Evolutionary conservation across 2,329 filamentous ascomycete genomes (phyloP).

Genomic region (Clarireedia monteithiana): DNA sequence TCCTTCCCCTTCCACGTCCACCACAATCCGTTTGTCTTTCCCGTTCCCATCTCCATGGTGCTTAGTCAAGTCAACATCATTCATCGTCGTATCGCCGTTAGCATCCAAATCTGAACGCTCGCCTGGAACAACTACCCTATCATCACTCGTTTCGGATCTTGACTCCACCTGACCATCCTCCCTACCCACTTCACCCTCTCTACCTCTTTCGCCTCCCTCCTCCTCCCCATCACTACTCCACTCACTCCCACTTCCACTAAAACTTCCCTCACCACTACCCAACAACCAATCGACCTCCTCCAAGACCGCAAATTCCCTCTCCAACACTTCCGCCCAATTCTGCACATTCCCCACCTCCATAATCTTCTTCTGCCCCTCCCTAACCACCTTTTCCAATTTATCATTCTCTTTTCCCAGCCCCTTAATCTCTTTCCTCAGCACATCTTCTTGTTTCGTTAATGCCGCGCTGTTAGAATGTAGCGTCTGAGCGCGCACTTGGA

Average conservation of each 20-base stretch:
- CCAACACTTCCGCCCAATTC: constrained; percentile 81
- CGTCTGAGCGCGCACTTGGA: constrained; percentile 58
- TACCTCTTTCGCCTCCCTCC: constrained; percentile 5
- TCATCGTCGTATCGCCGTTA: constrained; percentile 13
- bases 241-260: constrained; percentile 23
- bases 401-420: constrained; percentile 56
- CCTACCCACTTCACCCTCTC: neutral
- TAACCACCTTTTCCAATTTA: constrained; percentile 55
- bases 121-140: neutral
- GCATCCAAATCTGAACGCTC: constrained; percentile 7
- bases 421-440: constrained; percentile 52
- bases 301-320: constrained; percentile 55
- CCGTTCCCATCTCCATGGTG: constrained; percentile 8
- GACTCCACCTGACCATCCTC: neutral
- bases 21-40: constrained; percentile 12
- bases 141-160: neutral
- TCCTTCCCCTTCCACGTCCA: neutral
- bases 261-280: constrained; percentile 34
- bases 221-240: constrained; percentile 4
- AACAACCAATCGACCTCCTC: constrained; percentile 57
- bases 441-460: constrained; percentile 59
- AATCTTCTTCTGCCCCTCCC: constrained; percentile 53
- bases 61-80: neutral
- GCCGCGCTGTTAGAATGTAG: constrained; percentile 62
- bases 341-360: constrained; percentile 78